Base-by-base conservation (phyloP, 2,329 filamentous ascomycete species). In the Juglanconis juglandina region DNA sequence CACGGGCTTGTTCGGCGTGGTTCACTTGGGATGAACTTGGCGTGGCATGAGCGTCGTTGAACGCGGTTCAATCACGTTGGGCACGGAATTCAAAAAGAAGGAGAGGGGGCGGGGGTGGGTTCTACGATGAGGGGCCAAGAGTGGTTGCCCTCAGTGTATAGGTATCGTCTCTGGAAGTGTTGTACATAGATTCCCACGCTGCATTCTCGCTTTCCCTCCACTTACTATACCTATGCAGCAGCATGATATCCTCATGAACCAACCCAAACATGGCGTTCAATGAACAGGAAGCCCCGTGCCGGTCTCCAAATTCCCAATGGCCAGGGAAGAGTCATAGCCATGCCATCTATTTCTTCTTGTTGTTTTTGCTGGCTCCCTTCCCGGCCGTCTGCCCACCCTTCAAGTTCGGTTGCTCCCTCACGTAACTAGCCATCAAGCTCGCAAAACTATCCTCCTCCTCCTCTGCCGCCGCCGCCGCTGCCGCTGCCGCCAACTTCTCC, bases 391-490 rank as follows among this genome's bases (percentile, higher is more conserved):
- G 68, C 63, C 63, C 77, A 61, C 72, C 72, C 59, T 74, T 70
- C 64, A 73, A 72, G 66, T 73, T 70, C 1, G 72, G 57, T n/a
- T 68, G 68, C 37, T 77, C 74, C 65, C 76, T 71, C 9, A 73
- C 69, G 24, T 84, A 86, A 7, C 75, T 75, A 14, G 78, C 75
- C 61, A 87, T 80, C 64, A 86, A 65, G 66, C 84, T 81, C n/a
- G 75, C 74, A 63, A 83, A 74, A 5, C 70, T 70, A 60, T 77
- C 75, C 9, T 69, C 70, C 9, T 69, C 39, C 10, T 30, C 53
- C 32, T 46, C 44, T n/a, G 14, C 9, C 44, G 32, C 11, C 37
- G 37, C 65, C 59, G 71, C 67, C 5, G 60, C 54, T 24, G 67
- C 66, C 8, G 61, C 63, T 34, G 71, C 72, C 53, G 68, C 68